Percentiles rank a stretch among this genome's conserved stretches.
These are phyloP conservation scores for Solanum acaule DNA, from an alignment of 257 asterid species.

Conservation along the genomic window DNA sequence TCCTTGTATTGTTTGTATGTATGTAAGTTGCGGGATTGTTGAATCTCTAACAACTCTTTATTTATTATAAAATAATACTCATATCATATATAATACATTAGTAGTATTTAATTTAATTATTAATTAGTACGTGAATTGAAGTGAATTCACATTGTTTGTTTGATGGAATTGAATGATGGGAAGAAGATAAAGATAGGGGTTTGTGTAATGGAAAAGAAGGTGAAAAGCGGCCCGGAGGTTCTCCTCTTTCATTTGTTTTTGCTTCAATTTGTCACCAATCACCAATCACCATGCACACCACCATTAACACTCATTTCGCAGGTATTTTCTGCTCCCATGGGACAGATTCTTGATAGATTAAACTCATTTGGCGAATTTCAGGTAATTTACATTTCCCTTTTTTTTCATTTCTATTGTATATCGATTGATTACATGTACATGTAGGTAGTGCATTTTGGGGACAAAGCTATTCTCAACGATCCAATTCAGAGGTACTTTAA, in stretches of 20 bases:
- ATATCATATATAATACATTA: not conserved
- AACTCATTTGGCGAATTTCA: constrained; percentile 86
- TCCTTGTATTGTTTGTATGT: not conserved
- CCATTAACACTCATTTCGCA: constrained; percentile 5
- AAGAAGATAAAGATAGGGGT: constrained; percentile 70
- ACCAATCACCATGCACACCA: constrained; percentile 19
- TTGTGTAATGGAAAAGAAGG: constrained; percentile 99
- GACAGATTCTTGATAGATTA: constrained; percentile 80
- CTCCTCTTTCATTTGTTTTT: constrained; percentile 21
- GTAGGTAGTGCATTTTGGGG: constrained; percentile 82
- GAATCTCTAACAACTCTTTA: not conserved
- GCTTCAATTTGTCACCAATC: not conserved
- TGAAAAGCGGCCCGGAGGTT: constrained; percentile 99
- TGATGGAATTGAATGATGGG: constrained; percentile 23
- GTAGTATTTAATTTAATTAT: too few species aligned
- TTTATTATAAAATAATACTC: not conserved
- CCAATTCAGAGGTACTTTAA: constrained; percentile 67
- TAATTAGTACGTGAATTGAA: too few species aligned
- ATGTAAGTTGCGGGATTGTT: not conserved
- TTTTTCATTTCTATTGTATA: not conserved
- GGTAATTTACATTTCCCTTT: constrained; percentile 22
- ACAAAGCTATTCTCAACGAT: constrained; percentile 69
- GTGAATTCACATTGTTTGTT: not conserved
- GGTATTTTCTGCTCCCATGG: constrained; percentile 82
- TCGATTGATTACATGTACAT: constrained; percentile 4